Base-by-base conservation (phyloP, 2,329 filamentous ascomycete genomes). In the Sporothrix protearum region DNA sequence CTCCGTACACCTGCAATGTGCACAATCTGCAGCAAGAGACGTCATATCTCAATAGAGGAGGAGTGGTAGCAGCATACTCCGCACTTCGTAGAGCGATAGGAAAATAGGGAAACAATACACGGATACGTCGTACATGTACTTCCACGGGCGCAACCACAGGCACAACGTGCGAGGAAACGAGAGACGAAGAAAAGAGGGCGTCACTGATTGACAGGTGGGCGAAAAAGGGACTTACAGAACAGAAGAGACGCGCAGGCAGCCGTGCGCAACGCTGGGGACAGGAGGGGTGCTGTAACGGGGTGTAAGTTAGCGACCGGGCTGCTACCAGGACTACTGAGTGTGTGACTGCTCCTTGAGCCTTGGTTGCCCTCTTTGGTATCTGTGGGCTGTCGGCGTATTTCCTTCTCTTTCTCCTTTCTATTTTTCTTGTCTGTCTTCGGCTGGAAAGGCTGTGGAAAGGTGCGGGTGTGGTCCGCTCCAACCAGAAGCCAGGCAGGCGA, bases 401-500 rank as follows among this genome's bases (percentile, higher is more conserved):
- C 16, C 6, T 36, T 49, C 4, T 14, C 49, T 47, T n/a, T 47
- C 2, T 45, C 22, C n/a, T 30, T 57, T 19, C 9, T 25, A 9
- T 45, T 45, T 36, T 36, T n/a, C 12, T 12, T 45, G 25, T 36
- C 6, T 49, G 25, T 45, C 53, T 61, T 47, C 36, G 9, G 33
- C 36, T 49, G 68, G 42, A 47, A 39, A 33, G 19, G n/a, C 39
- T 45, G 39, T n/a, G 25, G 42, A 36, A 45, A 45, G 51, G 42
- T 25, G 42, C 68, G 53, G 68, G 42, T 49, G 9, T 61, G 68
- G 55, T 70, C 68, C 68, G 68, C 68, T 47, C 68, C 68, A 70
- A 70, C 59, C 55, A 69, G 55, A n/a, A 7, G 22, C 22, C 42
- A 64, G 19, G 28, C 19, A 10, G 57, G 19, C 16, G 8, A 59